Evolutionary conservation across 768 basidiomycete species (phyloP), one percentile per base, ranked within the genome.

Genomic region (Porphyrellus cyaneotinctus): DNA sequence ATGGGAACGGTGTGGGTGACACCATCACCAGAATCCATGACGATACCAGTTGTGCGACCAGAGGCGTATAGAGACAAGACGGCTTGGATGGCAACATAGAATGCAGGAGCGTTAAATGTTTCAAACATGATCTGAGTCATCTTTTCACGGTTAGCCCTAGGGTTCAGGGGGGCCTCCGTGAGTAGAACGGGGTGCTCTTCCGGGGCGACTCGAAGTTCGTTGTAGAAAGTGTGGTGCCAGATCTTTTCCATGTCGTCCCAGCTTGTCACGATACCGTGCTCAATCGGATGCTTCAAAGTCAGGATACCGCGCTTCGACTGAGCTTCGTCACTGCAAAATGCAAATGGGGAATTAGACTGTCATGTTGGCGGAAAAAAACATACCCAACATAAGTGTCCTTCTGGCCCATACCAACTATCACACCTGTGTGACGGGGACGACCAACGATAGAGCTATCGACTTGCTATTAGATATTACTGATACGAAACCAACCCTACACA

Each of bases 171-270:
- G 41, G 85, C 84, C 66, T 86, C 84, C 44, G 85, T 86, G 58
- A 86, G 76, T 8, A 86, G 71, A 58, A 87, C 80, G 31, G 84
- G 85, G 71, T 86, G 85, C 65, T 87, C 86, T 67, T 87, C 85
- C 11, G 85, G 85, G 4, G 85, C 85, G 52, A 87, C 85, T 68
- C 86, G 85, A 53, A 87, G 78, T 64, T 87, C 86, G 64, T 87
- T 87, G 75, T 86, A 95, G 74, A 95, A 95, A 30, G 93, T 94
- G 78, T 95, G 92, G 72, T 94, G 91, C 92, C 92, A 95, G 71
- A 95, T 95, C 78, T 95, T 94, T 78, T 95, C 94, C 92, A 95
- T 95, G 74, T 95, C 93, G 65, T 95, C 94, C 94, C 94, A 97
- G 84, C 95, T 94, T 72, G 92, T 94, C 70, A 95, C 89, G 66